phyloP scores from a whole-genome alignment of 2,329 filamentous ascomycete genomes.

The Allantophomopsis lycopodina region DNA sequence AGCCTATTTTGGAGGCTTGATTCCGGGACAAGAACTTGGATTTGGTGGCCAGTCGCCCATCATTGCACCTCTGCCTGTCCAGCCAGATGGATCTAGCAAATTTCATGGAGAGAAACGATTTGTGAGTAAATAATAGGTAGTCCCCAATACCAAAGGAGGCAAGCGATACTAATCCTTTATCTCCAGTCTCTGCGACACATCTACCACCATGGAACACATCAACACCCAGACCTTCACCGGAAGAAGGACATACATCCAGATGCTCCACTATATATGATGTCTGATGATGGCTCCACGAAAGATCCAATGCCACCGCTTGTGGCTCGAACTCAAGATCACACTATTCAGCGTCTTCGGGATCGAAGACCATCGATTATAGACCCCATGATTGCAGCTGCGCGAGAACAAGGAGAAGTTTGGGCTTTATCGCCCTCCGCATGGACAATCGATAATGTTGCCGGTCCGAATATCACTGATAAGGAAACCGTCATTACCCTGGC shows the following conservation, averaged over 20 bases:
- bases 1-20: slow-evolving; percentile 11
- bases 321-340: slow-evolving; percentile 48
- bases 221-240: slow-evolving; percentile 64
- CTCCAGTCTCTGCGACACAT: slow-evolving; percentile 64
- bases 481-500: slow-evolving; percentile 70
- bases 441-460: slow-evolving; percentile 59
- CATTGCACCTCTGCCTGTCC: no score
- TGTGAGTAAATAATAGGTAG: slow-evolving; percentile 18
- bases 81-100: no score
- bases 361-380: slow-evolving; percentile 66
- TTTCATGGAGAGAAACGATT: slow-evolving; percentile 33
- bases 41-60: no score
- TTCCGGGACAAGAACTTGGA: no score
- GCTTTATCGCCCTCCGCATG: slow-evolving; percentile 63
- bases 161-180: no score
- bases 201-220: slow-evolving; percentile 78
- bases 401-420: slow-evolving; percentile 52
- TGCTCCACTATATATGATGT: slow-evolving; percentile 46
- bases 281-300: slow-evolving; percentile 40
- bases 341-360: slow-evolving; percentile 72
- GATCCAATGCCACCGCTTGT: slow-evolving; percentile 37
- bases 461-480: slow-evolving; percentile 73
- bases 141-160: neutral
- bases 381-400: slow-evolving; percentile 59
- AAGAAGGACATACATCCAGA: slow-evolving; percentile 53